These are phyloP conservation scores for Termitomyces sp. DNA, from an alignment of 768 basidiomycete species.

Conservation along the genomic window DNA sequence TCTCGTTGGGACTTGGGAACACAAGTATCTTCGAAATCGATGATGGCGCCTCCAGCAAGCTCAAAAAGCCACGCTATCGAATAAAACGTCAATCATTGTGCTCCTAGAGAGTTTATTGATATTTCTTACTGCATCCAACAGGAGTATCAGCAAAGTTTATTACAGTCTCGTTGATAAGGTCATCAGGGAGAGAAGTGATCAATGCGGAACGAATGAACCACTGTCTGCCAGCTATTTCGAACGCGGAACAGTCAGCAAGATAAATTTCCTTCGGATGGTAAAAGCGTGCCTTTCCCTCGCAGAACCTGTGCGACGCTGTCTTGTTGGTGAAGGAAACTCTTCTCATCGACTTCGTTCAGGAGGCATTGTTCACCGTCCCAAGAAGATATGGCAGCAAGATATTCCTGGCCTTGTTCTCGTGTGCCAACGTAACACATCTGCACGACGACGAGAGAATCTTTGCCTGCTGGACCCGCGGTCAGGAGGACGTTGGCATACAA, in stretches of 20 bases:
- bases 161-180: slow-evolving; percentile 82
- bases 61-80: slow-evolving; percentile 89
- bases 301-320: slow-evolving; percentile 89
- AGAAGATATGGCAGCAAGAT: slow-evolving; percentile 74
- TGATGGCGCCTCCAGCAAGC: slow-evolving; percentile 77
- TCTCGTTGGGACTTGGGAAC: slow-evolving; percentile 77
- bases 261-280: not conserved
- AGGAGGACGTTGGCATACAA: slow-evolving; percentile 89
- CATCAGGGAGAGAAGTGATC: slow-evolving; percentile 81
- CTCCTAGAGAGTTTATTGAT: not conserved
- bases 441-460: slow-evolving; percentile 84
- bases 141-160: slow-evolving; percentile 79
- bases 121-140: slow-evolving; percentile 81
- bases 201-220: slow-evolving; percentile 91
- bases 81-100: not conserved
- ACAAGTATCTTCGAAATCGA: slow-evolving; percentile 70
- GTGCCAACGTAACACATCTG: slow-evolving; percentile 90
- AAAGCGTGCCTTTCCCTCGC: slow-evolving; percentile 67
- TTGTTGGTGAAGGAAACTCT: slow-evolving; percentile 87
- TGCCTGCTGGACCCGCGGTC: slow-evolving; percentile 82
- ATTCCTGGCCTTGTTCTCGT: slow-evolving; percentile 70
- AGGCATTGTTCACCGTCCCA: slow-evolving; percentile 89
- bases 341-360: slow-evolving; percentile 88
- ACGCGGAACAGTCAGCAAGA: not conserved
- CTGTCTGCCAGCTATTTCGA: slow-evolving; percentile 62